Evolutionary conservation across 257 asterid species (phyloP), one percentile per base, ranked within the genome.

Genomic region (Ocimum tenuiflorum): DNA sequence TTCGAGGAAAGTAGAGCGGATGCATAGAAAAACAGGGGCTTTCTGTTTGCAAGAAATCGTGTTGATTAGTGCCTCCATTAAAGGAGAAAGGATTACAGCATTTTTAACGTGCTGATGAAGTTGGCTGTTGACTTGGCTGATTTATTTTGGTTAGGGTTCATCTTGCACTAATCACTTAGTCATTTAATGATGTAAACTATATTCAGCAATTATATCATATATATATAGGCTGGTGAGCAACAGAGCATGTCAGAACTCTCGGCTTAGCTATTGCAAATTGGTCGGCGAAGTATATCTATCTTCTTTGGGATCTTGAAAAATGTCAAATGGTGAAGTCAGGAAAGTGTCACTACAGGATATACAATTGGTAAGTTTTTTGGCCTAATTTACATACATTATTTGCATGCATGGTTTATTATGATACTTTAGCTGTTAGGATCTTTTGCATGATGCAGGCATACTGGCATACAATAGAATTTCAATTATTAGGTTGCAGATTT

Each of bases 321-420:
- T 89, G 97, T 73, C 94, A 17, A 75, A 73, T 60, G 90, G 88
- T 63, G 88, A 78, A 62, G 82, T 69, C 49, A 78, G 86, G 68
- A 85, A 77, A 73, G 84, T 83, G 54, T 77, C 87, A 23, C 73
- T 81, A 10, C 84, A 82, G 80, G 95, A 89, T 73, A 87, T 89
- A 73, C 95, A 89, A 70, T 64, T 80, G 88, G 97, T 87, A 85
- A 82, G 91, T 74, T 20, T 23, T 61, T 56, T 68, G n/a, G 18
- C 23, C 18, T 35, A 31, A 15, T 24, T 27, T 60, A 24, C 11
- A 23, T 3, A 17, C 36, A 61, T 65, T 31, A 55, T 36, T 48
- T 73, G 38, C 31, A 11, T 10, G 19, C 19, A 20, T 49, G 39
- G 38, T 31, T 46, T 55, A 1, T 56, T 24, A 19, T 55, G 29